A percentile compares a stretch with the other conserved stretches of the same genome.
phyloP scores from a whole-genome alignment of 2,329 filamentous ascomycete species.

The Sarocladiaceae sp. region DNA sequence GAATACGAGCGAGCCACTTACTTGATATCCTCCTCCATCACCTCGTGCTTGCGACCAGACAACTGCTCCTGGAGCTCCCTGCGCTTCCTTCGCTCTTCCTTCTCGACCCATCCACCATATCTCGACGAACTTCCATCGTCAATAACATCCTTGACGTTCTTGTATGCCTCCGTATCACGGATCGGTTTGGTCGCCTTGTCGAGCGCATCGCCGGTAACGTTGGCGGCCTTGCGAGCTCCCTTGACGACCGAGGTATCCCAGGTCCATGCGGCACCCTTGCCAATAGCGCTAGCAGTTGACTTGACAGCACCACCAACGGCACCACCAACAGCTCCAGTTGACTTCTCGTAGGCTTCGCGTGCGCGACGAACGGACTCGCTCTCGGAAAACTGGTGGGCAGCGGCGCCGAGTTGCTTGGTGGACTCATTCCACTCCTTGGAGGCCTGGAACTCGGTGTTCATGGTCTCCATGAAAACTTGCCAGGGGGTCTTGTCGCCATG shows the following conservation, averaged over 20 bases:
- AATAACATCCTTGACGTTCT: conserved; percentile 90
- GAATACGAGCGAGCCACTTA: conserved; percentile 48
- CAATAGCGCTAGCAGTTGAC: conserved; percentile 77
- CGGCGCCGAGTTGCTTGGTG: conserved; percentile 86
- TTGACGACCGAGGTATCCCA: conserved; percentile 95
- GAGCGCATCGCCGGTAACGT: conserved; percentile 75
- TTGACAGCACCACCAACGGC: conserved; percentile 77
- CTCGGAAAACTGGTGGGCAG: conserved; percentile 85
- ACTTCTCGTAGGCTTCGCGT: conserved; percentile 78
- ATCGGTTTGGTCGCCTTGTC: conserved; percentile 95
- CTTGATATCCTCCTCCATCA: conserved; percentile 79
- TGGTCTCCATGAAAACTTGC: conserved; percentile 98
- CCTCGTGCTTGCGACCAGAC: conserved; percentile 44
- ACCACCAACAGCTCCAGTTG: conserved; percentile 73
- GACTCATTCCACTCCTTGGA: conserved; percentile 99
- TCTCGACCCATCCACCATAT: conserved; percentile 95
- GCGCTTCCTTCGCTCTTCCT: conserved; percentile 80
- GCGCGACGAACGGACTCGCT: conserved; percentile 86
- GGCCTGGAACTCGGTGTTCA: conserved; percentile 86
- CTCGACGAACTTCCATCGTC: conserved; percentile 94
- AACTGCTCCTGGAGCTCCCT: conserved; percentile 68
- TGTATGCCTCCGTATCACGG: conserved; percentile 89
- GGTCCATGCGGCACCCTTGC: conserved; percentile 89
- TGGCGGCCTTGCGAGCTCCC: conserved; percentile 79
- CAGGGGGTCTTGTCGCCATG: conserved; percentile 98